Evolutionary conservation across 164 flowering plant genomes (phyloP), one percentile per base, ranked within the genome.

Genomic region (Tinospora cordifolia): DNA sequence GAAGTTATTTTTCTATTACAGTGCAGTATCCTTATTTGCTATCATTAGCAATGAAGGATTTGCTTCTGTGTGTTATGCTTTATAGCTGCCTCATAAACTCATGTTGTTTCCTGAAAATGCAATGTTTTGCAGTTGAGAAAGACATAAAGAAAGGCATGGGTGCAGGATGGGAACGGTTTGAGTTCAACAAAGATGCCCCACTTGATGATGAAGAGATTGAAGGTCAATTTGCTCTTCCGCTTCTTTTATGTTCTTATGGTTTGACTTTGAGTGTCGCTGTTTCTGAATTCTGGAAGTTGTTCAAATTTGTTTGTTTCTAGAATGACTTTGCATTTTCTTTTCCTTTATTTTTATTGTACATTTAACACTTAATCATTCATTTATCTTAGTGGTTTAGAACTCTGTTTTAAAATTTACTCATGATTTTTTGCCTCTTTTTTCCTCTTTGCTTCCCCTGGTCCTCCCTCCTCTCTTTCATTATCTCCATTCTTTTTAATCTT

Each of bases 181-280:
- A 91, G 69, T 93, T 93, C 68, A 78, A 93, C 84, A 93, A 90
- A 79, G 97, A 93, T 83, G 98, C 97, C 6, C 96, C 97, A 34
- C 86, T 93, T 72, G 98, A 91, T 70, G 96, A 89, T 68, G 95
- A 91, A 66, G 94, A 93, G 74, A 67, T 88, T 64, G 97, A 91
- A 93, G 96, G 98, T 90, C 49, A 71, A 60, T 34, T 63, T 60
- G 27, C 46, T 24, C 39, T 34, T 22, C 17, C 27, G 12, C 63
- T 67, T 22, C n/a, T 38, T 21, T 58, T 40, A 22, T 60, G 25
- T 21, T 3, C 26, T 60, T 60, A 25, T 6, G 11, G 13, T 60
- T 24, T 60, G 2, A 11, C 2, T 60, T 24, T 60, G 2, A 11
- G 13, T 41, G 13, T 8, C 46, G 13, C 13, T 41, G 46, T 41